Evolutionary conservation across 306 rosid species (phyloP), one percentile per base, ranked within the genome.

Genomic region (Dryas drummondii): DNA sequence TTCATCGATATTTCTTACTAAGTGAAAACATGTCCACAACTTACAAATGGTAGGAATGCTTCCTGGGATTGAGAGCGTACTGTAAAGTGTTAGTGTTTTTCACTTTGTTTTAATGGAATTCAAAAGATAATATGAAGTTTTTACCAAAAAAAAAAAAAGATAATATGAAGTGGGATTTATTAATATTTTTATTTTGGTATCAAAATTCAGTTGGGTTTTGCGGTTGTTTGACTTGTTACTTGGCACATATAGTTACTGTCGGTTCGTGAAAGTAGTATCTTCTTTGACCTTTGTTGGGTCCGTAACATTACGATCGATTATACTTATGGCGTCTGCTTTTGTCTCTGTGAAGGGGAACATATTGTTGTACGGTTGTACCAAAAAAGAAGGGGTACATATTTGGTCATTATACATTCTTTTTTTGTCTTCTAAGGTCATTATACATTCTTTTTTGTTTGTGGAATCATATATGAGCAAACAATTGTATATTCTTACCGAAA

Each of bases 161-260:
- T 1, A 70, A 51, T 11, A 9, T 49, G 64, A 45, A n/a, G 52
- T 77, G 41, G 71, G 63, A 12, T 53, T 19, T 45, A n/a, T 45
- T 61, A 15, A 15, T 68, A 2, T 48, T 63, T 64, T 68, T 7
- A 13, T 66, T 71, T 59, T 42, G 9, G 40, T 71, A 56, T 42
- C 16, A 44, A 62, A 51, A 53, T 60, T 73, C 71, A 16, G 79
- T 60, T 57, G 51, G 46, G 66, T 74, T 68, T 61, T 45, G 14
- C 67, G 4, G 44, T 54, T 78, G 5, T 46, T 40, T 66, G 67
- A 59, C 64, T 55, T 5, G 9, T 37, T 16, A 7, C 42, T 52
- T 5, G 22, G 51, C 9, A 58, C 2, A 10, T 56, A 16, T 55
- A 32, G 64, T 54, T 54, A 10, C 41, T 37, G 40, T 40, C 8